Conservation (phyloP, 495 filamentous ascomycete species). For the Penicilliopsis zonata region DNA sequence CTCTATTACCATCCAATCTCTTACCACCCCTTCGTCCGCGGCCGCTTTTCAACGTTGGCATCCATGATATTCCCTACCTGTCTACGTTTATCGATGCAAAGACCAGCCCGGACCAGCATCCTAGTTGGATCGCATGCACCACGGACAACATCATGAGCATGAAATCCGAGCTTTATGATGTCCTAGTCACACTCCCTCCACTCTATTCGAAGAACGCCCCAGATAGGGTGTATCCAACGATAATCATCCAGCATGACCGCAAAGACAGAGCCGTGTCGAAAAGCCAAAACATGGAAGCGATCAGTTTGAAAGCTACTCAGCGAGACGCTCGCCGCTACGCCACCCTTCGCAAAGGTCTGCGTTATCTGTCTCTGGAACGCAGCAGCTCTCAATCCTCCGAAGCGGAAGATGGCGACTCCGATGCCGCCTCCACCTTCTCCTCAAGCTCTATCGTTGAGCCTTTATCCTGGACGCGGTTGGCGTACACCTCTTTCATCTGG, state of each 20-base stretch:
- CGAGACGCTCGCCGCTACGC: conserved; percentile 74
- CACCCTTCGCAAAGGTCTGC: conserved; percentile 55
- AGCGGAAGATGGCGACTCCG: conserved; percentile 22
- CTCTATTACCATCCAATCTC: conserved; percentile 30
- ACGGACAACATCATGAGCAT: conserved; percentile 83
- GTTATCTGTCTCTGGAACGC: conserved; percentile 30
- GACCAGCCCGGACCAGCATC: conserved; percentile 34
- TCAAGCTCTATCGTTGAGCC: conserved; percentile 55
- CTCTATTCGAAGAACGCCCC: conserved; percentile 42
- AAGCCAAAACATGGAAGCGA: conserved; percentile 12
- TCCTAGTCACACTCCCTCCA: conserved; percentile 70
- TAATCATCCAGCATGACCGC: conserved; percentile 23
- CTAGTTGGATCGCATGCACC: conserved; percentile 86
- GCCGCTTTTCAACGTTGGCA: conserved; percentile 79
- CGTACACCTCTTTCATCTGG: conserved; percentile 92
- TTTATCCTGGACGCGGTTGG: conserved; percentile 76
- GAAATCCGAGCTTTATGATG: conserved; percentile 78
- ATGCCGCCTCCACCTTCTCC: conserved; percentile 32
- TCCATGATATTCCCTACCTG: conserved; percentile 82
- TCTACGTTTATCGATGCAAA: conserved; percentile 25
- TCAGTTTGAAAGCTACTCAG: conserved; percentile 70
- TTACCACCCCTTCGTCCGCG: conserved; percentile 52
- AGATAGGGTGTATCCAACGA: conserved; percentile 58
- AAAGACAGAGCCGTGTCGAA: conserved; percentile 8
- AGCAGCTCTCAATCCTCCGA: conserved; percentile 8